A percentile compares a stretch with the other conserved stretches of the same genome.
These are phyloP conservation scores for Paramarasmius palmivorus DNA, from an alignment of 1,284 basidiomycete genomes.

Conservation along the genomic window DNA sequence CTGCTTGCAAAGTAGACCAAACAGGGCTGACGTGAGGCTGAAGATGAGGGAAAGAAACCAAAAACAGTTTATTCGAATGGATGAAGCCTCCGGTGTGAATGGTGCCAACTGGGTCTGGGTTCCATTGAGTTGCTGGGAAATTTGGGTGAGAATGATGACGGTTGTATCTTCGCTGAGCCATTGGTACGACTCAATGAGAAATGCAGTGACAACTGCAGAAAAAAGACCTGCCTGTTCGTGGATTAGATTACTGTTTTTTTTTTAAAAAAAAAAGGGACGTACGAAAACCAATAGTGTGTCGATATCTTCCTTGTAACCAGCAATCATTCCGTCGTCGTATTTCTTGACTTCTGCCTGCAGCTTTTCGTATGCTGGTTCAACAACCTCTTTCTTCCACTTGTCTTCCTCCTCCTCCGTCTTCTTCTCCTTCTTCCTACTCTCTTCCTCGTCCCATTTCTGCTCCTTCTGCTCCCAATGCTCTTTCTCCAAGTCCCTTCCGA, in stretches of 20 bases:
- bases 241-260: too few relatives aligned
- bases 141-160: constrained; percentile 15
- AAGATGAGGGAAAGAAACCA: constrained; percentile 26
- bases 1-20: constrained; percentile 24
- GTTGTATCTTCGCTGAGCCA: constrained; percentile 16
- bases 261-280: background rate
- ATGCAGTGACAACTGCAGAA: constrained; percentile 21
- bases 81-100: background rate
- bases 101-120: background rate
- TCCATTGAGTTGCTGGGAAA: constrained; percentile 7
- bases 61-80: constrained; percentile 20
- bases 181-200: constrained; percentile 21
- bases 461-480: too few relatives aligned
- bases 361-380: background rate
- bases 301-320: background rate
- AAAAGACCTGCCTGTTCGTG: constrained; percentile 22
- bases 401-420: too few relatives aligned
- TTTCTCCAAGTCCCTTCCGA: too few relatives aligned
- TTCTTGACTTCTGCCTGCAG: background rate
- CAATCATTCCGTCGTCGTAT: background rate
- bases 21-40: constrained; percentile 18
- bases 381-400: too few relatives aligned
- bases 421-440: too few relatives aligned
- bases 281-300: background rate
- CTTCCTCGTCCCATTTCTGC: too few relatives aligned